Percentiles rank a stretch among this genome's conserved stretches.
Conservation (phyloP, 495 filamentous ascomycete species). For the Lindgomyces ingoldianus region DNA sequence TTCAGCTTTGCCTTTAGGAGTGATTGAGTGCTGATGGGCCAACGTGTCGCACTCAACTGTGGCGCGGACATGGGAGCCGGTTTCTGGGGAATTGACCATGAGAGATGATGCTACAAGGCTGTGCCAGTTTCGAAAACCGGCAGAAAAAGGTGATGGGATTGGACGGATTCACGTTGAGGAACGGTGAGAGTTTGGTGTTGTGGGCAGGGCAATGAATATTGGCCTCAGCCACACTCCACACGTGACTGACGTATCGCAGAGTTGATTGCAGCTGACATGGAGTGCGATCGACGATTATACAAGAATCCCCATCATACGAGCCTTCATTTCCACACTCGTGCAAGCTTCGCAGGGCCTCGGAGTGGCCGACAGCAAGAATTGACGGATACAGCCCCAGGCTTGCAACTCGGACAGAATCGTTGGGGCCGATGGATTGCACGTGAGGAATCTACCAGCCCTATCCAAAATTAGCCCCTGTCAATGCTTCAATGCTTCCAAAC, state of each 20-base stretch:
- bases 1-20: neutral
- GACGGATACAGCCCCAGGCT: neutral
- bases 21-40: neutral
- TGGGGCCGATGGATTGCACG: neutral
- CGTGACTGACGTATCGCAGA: neutral
- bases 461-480: slow-evolving; percentile 7
- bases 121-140: slow-evolving; percentile 20
- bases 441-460: slow-evolving; percentile 4
- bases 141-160: slow-evolving; percentile 22
- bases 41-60: neutral
- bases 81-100: slow-evolving; percentile 6
- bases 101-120: slow-evolving; percentile 3
- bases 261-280: neutral
- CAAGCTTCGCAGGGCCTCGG: no score
- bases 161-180: neutral
- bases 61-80: slow-evolving; percentile 2
- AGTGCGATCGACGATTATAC: neutral
- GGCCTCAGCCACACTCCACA: neutral
- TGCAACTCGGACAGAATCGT: neutral
- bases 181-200: neutral
- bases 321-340: neutral
- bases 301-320: neutral
- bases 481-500: neutral
- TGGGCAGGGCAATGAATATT: neutral
- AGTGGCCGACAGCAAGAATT: neutral